Evolutionary conservation across 768 basidiomycete genomes (phyloP).

Genomic region (Lentinula detonsa): DNA sequence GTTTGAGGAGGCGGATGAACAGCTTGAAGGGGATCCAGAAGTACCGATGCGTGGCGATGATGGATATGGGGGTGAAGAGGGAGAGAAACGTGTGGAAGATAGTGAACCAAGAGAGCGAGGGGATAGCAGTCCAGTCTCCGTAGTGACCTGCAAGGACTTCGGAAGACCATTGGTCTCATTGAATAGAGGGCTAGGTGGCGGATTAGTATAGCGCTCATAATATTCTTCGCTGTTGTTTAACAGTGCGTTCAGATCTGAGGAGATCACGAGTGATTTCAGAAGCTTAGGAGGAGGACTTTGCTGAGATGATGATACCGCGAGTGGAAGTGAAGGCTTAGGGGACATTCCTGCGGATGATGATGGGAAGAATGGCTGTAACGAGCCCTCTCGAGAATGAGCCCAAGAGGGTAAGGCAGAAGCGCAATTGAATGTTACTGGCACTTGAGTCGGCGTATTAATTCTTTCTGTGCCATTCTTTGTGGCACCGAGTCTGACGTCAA

Average conservation of each 20-base stretch:
- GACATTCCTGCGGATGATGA: not conserved
- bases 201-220: not conserved
- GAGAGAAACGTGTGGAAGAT: not conserved
- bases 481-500: not conserved
- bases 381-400: not conserved
- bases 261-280: conserved; percentile 36
- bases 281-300: not conserved
- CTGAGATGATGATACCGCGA: not conserved
- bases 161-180: not conserved
- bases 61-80: not conserved
- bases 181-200: not conserved
- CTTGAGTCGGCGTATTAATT: not conserved
- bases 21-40: not conserved
- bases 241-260: conserved; percentile 53
- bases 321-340: not conserved
- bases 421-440: not conserved
- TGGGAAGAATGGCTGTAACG: not conserved
- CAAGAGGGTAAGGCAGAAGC: not conserved
- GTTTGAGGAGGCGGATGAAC: not conserved
- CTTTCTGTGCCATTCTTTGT: not conserved
- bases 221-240: conserved; percentile 37
- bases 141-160: not conserved
- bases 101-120: not conserved
- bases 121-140: not conserved
- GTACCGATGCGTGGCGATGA: not conserved